Conservation (phyloP, 192 early-diverging fungal species). For the Backusella macrospora region DNA sequence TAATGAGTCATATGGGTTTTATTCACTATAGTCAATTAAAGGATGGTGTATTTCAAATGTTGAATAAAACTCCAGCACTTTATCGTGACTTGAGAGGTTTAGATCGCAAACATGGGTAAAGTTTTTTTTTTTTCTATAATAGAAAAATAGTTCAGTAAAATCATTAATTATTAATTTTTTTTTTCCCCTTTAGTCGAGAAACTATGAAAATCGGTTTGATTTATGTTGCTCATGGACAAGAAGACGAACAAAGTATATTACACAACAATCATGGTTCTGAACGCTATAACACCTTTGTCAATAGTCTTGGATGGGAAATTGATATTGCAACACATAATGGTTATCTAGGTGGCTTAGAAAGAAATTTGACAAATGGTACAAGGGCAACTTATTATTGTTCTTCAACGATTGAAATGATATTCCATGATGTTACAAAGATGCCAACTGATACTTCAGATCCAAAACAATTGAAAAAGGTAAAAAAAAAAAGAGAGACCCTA, state of each 20-base stretch:
- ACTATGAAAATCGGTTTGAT: conserved; percentile 88
- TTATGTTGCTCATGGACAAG: conserved; percentile 91
- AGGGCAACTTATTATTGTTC: conserved; percentile 83
- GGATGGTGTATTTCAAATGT: conserved; percentile 64
- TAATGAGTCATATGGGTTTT: conserved; percentile 78
- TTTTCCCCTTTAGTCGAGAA: conserved; percentile 75
- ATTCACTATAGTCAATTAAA: conserved; percentile 76
- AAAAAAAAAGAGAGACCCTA: background rate
- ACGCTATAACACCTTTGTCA: conserved; percentile 84
- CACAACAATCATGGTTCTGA: conserved; percentile 72
- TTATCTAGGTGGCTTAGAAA: conserved; percentile 86
- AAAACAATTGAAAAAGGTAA: conserved; percentile 92
- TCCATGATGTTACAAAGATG: conserved; percentile 90
- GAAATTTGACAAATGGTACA: conserved; percentile 74
- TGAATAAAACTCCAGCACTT: conserved; percentile 67
- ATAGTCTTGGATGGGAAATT: conserved; percentile 92
- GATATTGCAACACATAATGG: conserved; percentile 83
- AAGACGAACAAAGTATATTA: conserved; percentile 86
- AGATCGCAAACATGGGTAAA: conserved; percentile 78
- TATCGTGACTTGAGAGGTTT: conserved; percentile 76
- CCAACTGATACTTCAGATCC: conserved; percentile 78
- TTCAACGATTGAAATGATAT: conserved; percentile 85
- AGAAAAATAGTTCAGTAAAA: background rate
- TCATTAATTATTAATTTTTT: background rate
- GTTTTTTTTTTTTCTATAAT: background rate